Evolutionary conservation across 352 stramenopile genomes (phyloP), one percentile per base, ranked within the genome.

Genomic region (Globisporangium alternatum): DNA sequence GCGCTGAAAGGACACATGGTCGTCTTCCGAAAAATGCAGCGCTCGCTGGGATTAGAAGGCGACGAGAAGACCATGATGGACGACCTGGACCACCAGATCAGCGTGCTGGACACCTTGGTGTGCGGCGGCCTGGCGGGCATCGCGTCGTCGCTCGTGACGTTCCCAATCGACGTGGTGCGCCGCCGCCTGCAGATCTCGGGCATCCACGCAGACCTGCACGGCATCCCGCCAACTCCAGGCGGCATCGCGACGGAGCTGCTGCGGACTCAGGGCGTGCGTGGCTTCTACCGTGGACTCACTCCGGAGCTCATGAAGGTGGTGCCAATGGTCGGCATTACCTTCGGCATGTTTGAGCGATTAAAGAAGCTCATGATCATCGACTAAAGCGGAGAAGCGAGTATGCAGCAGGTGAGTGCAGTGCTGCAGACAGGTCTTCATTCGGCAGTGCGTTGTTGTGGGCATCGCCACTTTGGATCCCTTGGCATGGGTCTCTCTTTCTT

Each of bases 261-360:
- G 48, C 62, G 64, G 8, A 83, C 88, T 33, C 83, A 96, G 63
- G 88, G 88, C 43, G 47, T 91, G 48, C 73, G 75, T 44, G 89
- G 89, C 60, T 94, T 97, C 60, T 97, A 96, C 67, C 83, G 89
- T 21, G 89, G 89, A 15, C 69, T 99, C 62, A 93, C 89, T 35
- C 94, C 95, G 7, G 96, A 99, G 76, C 76, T 98, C 59, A 88
- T 99, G 80, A 99, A 99, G 70, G 96, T 99, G 21, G 88, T 98
- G 59, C 96, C 96, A 6, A 98, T 98, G 93, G 96, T 99, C 43
- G 92, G 92, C 21, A 98, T 97, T 60, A 98, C 97, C 54, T 99
- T 99, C 61, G 85, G 90, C 61, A 94, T 95, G 28, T 99, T 98
- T 74, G 96, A 99, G 73, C 83, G 81, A 57, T 84, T 98, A 69